Percentiles rank a stretch among this genome's conserved stretches.
These are phyloP conservation scores for Aspergillus texensis DNA, from an alignment of 2,329 filamentous ascomycete genomes.

Conservation along the genomic window DNA sequence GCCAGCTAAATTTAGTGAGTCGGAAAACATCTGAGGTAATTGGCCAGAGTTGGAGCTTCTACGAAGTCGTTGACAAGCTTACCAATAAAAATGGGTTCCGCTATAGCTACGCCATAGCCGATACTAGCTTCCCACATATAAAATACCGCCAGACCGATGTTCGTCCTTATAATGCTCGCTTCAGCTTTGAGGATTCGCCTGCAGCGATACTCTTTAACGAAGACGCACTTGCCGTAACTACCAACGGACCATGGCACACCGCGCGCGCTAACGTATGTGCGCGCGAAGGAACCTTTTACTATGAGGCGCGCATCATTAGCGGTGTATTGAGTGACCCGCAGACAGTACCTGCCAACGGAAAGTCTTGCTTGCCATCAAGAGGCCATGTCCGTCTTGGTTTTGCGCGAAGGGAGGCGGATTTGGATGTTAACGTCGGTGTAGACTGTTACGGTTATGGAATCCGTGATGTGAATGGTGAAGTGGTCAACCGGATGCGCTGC, in stretches of 20 bases:
- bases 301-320: constrained; percentile 85
- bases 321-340: constrained; percentile 53
- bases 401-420: constrained; percentile 49
- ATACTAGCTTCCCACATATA: constrained; percentile 83
- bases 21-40: constrained; percentile 39
- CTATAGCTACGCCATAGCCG: constrained; percentile 88
- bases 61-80: constrained; percentile 52
- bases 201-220: constrained; percentile 81
- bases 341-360: constrained; percentile 23
- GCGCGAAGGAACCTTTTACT: constrained; percentile 88
- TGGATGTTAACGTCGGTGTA: constrained; percentile 68
- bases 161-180: constrained; percentile 77
- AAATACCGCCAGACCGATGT: constrained; percentile 90
- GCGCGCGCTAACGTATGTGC: constrained; percentile 87
- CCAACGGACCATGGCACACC: constrained; percentile 91
- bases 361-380: constrained; percentile 29
- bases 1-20: constrained; percentile 42
- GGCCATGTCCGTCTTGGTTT: constrained; percentile 54
- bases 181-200: constrained; percentile 91
- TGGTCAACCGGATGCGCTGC: constrained; percentile 90
- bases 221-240: constrained; percentile 75
- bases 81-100: constrained; percentile 75
- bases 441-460: constrained; percentile 96
- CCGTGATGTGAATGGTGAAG: constrained; percentile 85
- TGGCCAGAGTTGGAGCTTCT: constrained; percentile 44